Percentiles rank a stretch among this genome's conserved stretches.
phyloP scores from a whole-genome alignment of 306 rosid species.

The Casuarina equisetifolia region DNA sequence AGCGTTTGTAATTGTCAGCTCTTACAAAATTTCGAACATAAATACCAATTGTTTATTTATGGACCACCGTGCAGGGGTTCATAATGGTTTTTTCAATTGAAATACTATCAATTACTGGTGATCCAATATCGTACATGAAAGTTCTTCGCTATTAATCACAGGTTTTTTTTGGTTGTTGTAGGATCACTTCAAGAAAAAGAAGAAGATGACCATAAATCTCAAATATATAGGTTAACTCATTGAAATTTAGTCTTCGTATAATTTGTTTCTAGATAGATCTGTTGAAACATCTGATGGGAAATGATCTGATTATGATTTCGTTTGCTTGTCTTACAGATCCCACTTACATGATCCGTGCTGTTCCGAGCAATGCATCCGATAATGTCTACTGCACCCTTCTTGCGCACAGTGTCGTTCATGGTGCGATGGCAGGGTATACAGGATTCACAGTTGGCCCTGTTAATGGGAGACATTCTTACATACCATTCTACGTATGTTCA shows the following conservation, averaged over 20 bases:
- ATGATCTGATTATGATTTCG: conserved; percentile 2
- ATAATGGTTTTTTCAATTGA: not conserved
- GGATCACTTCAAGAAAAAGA: conserved; percentile 55
- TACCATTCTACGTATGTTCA: conserved; percentile 62
- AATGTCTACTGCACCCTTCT: conserved; percentile 69
- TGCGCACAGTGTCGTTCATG: conserved; percentile 73
- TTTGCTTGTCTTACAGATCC: conserved; percentile 53
- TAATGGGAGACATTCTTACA: conserved; percentile 63
- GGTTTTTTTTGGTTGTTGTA: conserved; percentile 22
- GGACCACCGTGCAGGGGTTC: not conserved
- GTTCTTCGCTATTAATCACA: not conserved
- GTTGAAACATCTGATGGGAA: not conserved
- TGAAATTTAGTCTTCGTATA: not conserved
- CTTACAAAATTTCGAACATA: not conserved
- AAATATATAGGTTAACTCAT: conserved; percentile 62
- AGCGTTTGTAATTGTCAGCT: not conserved
- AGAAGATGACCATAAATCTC: conserved; percentile 50
- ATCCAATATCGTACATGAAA: not conserved
- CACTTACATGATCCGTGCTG: conserved; percentile 77
- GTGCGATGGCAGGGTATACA: conserved; percentile 75
- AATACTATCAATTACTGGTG: not conserved
- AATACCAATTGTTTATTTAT: not conserved
- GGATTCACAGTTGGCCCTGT: conserved; percentile 72
- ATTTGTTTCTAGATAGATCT: not conserved
- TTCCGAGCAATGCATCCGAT: conserved; percentile 74